These are phyloP conservation scores for Herpetomonas samuelpessoai DNA, from an alignment of 208 protist species.

Conservation along the genomic window DNA sequence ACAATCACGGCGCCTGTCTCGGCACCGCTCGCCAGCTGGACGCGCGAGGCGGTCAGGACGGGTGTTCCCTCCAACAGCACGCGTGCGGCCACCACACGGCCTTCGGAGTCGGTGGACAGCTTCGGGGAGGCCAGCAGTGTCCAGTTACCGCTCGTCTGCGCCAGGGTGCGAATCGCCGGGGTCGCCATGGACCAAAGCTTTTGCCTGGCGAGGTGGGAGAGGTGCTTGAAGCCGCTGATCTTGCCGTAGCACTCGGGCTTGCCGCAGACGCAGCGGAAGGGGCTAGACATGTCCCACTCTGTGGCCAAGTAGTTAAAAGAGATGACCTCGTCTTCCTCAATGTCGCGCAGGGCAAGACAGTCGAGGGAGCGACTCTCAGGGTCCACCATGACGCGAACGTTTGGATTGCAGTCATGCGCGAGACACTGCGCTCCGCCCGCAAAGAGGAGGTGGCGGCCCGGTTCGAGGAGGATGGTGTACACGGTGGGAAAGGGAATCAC, in stretches of 20 bases:
- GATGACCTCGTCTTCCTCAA: conserved; percentile 66
- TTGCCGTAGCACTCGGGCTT: conserved; percentile 47
- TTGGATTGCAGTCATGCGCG: conserved; percentile 83
- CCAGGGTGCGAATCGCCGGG: conserved; percentile 62
- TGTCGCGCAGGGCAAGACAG: conserved; percentile 75
- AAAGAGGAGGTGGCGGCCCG: conserved; percentile 73
- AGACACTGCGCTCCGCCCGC: conserved; percentile 82
- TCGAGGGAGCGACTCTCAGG: conserved; percentile 39
- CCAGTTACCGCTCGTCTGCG: conserved; percentile 41
- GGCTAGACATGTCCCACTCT: conserved; percentile 87
- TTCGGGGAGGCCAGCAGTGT: conserved; percentile 34
- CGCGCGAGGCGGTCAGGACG: conserved; percentile 31
- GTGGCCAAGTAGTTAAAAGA: conserved; percentile 90
- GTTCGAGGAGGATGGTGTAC: conserved; percentile 75
- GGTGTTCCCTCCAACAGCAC: conserved; percentile 49
- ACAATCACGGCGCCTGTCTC: conserved; percentile 22
- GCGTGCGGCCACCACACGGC: conserved; percentile 39
- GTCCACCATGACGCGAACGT: conserved; percentile 80
- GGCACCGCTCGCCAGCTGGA: conserved; percentile 22
- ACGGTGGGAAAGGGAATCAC: conserved; percentile 79
- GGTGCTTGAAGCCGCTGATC: conserved; percentile 75
- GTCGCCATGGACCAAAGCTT: conserved; percentile 70
- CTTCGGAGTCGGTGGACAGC: conserved; percentile 43
- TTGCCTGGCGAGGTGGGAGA: conserved; percentile 43
- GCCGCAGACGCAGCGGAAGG: conserved; percentile 77